A percentile compares a stretch with the other conserved stretches of the same genome.
Conservation (phyloP, 129 eudicot species). For the Artemisia annua region DNA sequence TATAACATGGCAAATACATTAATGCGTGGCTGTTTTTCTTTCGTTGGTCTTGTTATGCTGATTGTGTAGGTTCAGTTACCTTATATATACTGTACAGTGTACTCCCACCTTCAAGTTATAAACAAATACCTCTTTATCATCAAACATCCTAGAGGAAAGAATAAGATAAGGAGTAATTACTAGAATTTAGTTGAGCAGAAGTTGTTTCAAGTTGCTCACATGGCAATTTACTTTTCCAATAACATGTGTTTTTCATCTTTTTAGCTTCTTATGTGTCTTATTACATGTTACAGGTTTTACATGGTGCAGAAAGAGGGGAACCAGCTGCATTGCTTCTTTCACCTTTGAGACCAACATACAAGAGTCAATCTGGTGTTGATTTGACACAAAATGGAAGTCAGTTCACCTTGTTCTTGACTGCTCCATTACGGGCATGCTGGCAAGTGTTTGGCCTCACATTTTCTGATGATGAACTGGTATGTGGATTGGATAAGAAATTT, state of each 20-base stretch:
- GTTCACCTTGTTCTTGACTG: slow-evolving; percentile 84
- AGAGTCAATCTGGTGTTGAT: slow-evolving; percentile 49
- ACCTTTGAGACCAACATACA: slow-evolving; percentile 74
- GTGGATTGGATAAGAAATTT: slow-evolving; percentile 3
- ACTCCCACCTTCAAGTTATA: too few species aligned
- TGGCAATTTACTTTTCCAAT: neutral
- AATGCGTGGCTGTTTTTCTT: neutral
- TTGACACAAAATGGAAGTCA: slow-evolving; percentile 67
- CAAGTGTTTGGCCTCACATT: slow-evolving; percentile 69
- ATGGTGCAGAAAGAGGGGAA: slow-evolving; percentile 96
- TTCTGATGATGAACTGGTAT: slow-evolving; percentile 50
- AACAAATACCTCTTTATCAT: too few species aligned
- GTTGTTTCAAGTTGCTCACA: slow-evolving; percentile 8
- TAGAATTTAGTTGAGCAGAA: neutral
- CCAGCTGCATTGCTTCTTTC: slow-evolving; percentile 82
- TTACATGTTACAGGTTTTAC: slow-evolving; percentile 63
- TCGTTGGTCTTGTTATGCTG: neutral
- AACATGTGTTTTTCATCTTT: neutral
- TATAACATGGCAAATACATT: neutral
- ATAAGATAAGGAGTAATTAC: neutral
- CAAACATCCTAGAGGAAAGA: slow-evolving; percentile 2
- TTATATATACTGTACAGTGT: neutral
- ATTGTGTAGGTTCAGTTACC: neutral
- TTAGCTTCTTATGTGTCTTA: slow-evolving; percentile 23
- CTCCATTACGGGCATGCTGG: slow-evolving; percentile 89